A percentile compares a stretch with the other conserved stretches of the same genome.
Conservation (phyloP, 352 stramenopile genomes). For the Phytophthora aleatoria region DNA sequence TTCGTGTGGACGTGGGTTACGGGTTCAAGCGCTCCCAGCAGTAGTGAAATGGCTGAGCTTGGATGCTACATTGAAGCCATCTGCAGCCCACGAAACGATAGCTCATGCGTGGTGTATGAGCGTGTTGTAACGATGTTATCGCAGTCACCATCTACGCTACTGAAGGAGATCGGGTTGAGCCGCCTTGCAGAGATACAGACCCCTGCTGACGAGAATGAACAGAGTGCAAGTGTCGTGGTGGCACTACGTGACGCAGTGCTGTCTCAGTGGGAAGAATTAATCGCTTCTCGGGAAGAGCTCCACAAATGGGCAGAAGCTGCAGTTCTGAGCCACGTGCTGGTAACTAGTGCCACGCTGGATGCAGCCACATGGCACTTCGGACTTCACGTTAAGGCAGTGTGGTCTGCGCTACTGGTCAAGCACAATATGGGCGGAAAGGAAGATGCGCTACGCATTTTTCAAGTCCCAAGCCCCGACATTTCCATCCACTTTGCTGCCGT, state of each 20-base stretch:
- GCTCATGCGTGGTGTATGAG: conserved; percentile 21
- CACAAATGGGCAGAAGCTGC: conserved; percentile 46
- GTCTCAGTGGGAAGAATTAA: conserved; percentile 31
- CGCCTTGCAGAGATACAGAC: conserved; percentile 26
- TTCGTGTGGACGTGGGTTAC: conserved; percentile 34
- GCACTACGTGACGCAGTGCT: conserved; percentile 28
- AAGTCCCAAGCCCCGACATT: conserved; percentile 32
- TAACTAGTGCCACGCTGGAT: conserved; percentile 8
- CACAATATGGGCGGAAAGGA: conserved; percentile 9
- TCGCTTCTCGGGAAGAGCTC: conserved; percentile 28
- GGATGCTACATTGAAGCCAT: conserved; percentile 19
- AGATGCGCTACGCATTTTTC: conserved; percentile 28
- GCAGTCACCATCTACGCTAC: conserved; percentile 35
- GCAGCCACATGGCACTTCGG: conserved; percentile 44
- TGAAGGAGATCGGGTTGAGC: conserved; percentile 38
- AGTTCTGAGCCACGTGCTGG: conserved; percentile 45
- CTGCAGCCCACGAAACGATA: neutral
- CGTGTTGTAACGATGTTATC: conserved; percentile 32
- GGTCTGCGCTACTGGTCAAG: conserved; percentile 31
- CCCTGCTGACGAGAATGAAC: conserved; percentile 13
- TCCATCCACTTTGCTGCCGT: conserved; percentile 35
- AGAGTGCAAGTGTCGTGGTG: conserved; percentile 2
- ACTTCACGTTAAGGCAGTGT: conserved; percentile 58
- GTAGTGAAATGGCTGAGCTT: conserved; percentile 20
- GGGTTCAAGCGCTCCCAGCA: neutral